phyloP scores from a whole-genome alignment of 768 basidiomycete genomes.

The Russula virescens region DNA sequence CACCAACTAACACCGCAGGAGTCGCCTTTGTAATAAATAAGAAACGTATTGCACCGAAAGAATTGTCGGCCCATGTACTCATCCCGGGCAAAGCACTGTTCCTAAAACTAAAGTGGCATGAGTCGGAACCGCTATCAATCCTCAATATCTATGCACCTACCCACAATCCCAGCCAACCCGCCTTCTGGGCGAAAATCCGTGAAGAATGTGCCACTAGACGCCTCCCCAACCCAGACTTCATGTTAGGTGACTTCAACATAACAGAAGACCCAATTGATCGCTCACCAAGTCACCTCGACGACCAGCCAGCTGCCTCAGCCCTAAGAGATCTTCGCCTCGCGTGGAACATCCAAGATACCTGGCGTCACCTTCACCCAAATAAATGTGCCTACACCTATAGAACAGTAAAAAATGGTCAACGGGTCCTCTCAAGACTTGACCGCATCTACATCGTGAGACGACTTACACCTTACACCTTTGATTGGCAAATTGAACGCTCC shows the following conservation, averaged over 20 bases:
- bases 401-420: not conserved
- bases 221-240: not conserved
- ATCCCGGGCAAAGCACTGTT: not conserved
- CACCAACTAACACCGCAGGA: not conserved
- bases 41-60: not conserved
- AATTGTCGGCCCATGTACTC: not conserved
- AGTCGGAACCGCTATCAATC: not conserved
- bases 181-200: not conserved
- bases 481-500: not conserved
- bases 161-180: not conserved
- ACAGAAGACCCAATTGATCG: not conserved
- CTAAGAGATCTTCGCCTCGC: not conserved
- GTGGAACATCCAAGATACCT: not conserved
- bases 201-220: no score
- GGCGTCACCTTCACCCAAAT: not conserved
- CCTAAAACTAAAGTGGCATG: not conserved
- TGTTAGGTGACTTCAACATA: not conserved
- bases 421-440: not conserved
- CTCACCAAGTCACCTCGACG: not conserved
- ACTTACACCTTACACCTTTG: not conserved
- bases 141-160: not conserved
- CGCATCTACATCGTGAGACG: constrained; percentile 1
- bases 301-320: not conserved
- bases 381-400: not conserved
- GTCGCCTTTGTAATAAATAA: not conserved